Evolutionary conservation across 352 stramenopile genomes (phyloP).

Genomic region (Phytopythium cucurbitacearum): DNA sequence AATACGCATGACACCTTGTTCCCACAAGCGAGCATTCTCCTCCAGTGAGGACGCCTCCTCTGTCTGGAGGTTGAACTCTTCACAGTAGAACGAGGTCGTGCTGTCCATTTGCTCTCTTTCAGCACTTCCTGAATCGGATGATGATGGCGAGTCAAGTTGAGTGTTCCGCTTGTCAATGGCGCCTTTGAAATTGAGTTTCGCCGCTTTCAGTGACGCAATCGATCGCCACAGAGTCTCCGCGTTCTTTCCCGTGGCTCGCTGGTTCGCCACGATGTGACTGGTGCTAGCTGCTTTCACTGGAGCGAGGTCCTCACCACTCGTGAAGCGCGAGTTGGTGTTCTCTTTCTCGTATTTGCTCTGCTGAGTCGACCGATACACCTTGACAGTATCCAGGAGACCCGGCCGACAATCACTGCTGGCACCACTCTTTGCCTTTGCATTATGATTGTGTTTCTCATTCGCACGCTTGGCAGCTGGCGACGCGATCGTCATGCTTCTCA

Average conservation of each 20-base stretch:
- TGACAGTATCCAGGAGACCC: constrained; percentile 7
- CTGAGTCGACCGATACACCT: constrained; percentile 3
- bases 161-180: constrained; percentile 13
- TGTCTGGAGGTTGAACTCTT: not conserved
- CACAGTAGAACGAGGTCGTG: not conserved
- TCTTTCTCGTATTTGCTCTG: constrained; percentile 7
- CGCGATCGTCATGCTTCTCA: constrained; percentile 7
- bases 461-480: not conserved
- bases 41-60: constrained; percentile 20
- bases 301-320: constrained; percentile 2
- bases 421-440: not conserved
- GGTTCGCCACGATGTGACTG: constrained; percentile 8
- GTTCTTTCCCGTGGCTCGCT: constrained; percentile 5
- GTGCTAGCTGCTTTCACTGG: constrained; percentile 5
- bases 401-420: not conserved
- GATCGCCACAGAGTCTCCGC: constrained; percentile 32
- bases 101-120: constrained; percentile 2
- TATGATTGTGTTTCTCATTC: not conserved
- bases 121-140: not conserved
- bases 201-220: constrained; percentile 26
- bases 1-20: constrained; percentile 23
- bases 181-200: constrained; percentile 25
- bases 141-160: not conserved
- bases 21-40: constrained; percentile 34
- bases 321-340: constrained; percentile 1